Evolutionary conservation across 805 yeast species (phyloP).

Genomic region (Metschnikowia lunata): DNA sequence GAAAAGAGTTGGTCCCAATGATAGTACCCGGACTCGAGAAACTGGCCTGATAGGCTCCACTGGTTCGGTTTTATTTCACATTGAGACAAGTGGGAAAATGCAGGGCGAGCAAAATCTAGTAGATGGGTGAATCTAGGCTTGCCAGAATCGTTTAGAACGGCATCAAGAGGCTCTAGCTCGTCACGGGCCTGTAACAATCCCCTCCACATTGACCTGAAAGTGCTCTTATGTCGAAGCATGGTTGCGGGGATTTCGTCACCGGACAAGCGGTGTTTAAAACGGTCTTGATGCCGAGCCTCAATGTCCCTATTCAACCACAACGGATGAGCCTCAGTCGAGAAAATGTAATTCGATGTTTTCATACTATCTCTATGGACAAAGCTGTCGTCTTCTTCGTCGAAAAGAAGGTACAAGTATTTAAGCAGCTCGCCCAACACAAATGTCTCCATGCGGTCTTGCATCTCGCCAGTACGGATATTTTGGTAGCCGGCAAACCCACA

Average conservation of each 20-base stretch:
- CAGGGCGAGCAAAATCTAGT: constrained; percentile 1
- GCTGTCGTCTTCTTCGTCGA: constrained; percentile 58
- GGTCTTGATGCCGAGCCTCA: constrained; percentile 7
- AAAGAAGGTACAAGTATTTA: constrained; percentile 74
- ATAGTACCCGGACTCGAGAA: constrained; percentile 36
- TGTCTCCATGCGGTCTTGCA: constrained; percentile 84
- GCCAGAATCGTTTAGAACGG: neutral
- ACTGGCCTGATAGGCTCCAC: constrained; percentile 11
- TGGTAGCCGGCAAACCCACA: constrained; percentile 84
- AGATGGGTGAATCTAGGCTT: constrained; percentile 13
- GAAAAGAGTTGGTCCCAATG: constrained; percentile 40
- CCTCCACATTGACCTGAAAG: constrained; percentile 12
- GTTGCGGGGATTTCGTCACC: constrained; percentile 5
- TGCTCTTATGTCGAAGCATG: constrained; percentile 4
- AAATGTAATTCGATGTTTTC: constrained; percentile 52
- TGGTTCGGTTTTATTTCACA: constrained; percentile 33
- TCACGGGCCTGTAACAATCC: constrained; percentile 3
- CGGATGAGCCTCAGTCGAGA: constrained; percentile 92
- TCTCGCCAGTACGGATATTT: constrained; percentile 57
- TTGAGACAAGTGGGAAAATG: constrained; percentile 13
- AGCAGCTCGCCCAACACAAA: constrained; percentile 85
- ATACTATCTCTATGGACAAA: constrained; percentile 30
- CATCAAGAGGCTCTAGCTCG: constrained; percentile 1
- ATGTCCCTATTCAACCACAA: constrained; percentile 56
- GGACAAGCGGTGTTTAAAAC: constrained; percentile 5